Conservation (phyloP, 352 stramenopile species). For the Peronospora belbahrii region DNA sequence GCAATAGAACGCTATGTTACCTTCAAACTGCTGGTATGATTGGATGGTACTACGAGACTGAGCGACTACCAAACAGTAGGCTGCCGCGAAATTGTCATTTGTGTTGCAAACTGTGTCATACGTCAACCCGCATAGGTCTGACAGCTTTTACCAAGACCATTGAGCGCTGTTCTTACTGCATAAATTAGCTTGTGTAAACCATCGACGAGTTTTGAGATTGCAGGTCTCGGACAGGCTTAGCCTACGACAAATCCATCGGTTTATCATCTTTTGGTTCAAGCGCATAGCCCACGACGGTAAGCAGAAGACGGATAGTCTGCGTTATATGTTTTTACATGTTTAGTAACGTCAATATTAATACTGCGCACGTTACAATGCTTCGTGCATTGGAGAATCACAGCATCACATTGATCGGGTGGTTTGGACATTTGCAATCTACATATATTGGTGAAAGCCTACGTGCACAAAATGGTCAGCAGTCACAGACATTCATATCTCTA, state of each 20-base stretch:
- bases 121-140: constrained; percentile 53
- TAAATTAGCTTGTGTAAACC: constrained; percentile 32
- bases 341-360: too few relatives aligned
- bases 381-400: background rate
- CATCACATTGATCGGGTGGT: too few relatives aligned
- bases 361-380: background rate
- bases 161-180: constrained; percentile 59
- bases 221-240: background rate
- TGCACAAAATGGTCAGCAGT: background rate
- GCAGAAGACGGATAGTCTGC: background rate
- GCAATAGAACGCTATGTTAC: constrained; percentile 47
- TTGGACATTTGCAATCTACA: background rate
- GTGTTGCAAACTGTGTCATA: constrained; percentile 57
- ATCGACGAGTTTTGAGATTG: constrained; percentile 5
- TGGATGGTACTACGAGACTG: constrained; percentile 68
- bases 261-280: background rate
- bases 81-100: constrained; percentile 45
- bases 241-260: background rate
- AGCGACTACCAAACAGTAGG: constrained; percentile 38
- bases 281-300: too few relatives aligned
- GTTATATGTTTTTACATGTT: background rate
- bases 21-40: constrained; percentile 72
- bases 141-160: constrained; percentile 40
- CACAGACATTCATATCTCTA: background rate
- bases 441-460: background rate